phyloP scores from a whole-genome alignment of 768 basidiomycete species.

The Punctularia strigosozonata region DNA sequence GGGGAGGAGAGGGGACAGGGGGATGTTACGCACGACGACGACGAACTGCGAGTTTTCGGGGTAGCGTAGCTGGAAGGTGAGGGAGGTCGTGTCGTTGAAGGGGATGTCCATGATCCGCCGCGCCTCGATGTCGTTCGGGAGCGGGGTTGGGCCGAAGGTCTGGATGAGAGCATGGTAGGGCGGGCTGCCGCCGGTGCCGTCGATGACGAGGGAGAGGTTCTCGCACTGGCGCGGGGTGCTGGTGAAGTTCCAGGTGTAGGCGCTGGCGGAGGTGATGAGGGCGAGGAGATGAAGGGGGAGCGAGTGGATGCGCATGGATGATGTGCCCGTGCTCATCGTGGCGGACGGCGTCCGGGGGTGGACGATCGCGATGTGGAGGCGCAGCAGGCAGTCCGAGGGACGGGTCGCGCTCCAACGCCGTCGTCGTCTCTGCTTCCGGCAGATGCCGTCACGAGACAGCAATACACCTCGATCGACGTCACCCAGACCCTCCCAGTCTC shows the following conservation, averaged over 20 bases:
- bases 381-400: too few species aligned
- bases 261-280: background rate
- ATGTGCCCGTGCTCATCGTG: too few species aligned
- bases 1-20: too few species aligned
- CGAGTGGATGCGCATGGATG: too few species aligned
- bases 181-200: constrained; percentile 8
- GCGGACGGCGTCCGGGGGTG: too few species aligned
- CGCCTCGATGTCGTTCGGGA: constrained; percentile 26
- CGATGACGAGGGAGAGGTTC: constrained; percentile 25
- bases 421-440: too few species aligned
- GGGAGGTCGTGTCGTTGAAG: constrained; percentile 31
- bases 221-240: background rate
- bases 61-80: constrained; percentile 49
- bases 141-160: constrained; percentile 18
- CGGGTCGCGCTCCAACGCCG: too few species aligned
- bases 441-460: too few species aligned
- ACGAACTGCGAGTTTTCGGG: constrained; percentile 65
- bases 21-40: constrained; percentile 47
- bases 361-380: too few species aligned
- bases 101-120: constrained; percentile 37
- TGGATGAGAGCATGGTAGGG: constrained; percentile 19
- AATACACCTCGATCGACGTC: too few species aligned
- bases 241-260: background rate
- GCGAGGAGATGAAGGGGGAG: background rate
- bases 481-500: too few species aligned